phyloP scores from a whole-genome alignment of 176 grass and related monocot species.

The Phoenix roebelenii region DNA sequence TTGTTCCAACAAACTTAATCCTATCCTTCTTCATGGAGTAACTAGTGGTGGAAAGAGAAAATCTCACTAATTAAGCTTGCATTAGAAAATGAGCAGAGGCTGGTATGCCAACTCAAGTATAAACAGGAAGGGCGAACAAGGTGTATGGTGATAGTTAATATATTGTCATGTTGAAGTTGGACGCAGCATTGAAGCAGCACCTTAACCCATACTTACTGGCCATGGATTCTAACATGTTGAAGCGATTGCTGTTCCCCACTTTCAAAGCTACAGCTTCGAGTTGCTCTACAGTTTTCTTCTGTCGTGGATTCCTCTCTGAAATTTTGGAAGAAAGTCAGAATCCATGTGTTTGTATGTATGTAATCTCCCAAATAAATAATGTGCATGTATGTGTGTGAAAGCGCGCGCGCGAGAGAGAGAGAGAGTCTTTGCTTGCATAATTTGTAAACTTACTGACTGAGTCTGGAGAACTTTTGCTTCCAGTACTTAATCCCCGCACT shows the following conservation, averaged over 20 bases:
- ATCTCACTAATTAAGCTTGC: no score
- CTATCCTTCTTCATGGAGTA: no score
- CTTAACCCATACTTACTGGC: conserved; percentile 24
- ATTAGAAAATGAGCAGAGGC: no score
- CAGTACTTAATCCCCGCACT: not conserved
- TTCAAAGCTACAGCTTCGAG: conserved; percentile 34
- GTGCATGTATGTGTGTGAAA: conserved; percentile 3
- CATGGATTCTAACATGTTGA: conserved; percentile 42
- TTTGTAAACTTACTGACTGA: not conserved
- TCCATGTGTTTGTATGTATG: conserved; percentile 2
- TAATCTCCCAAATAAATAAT: conserved; percentile 31
- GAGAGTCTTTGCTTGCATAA: no score
- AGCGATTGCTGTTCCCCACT: conserved; percentile 32
- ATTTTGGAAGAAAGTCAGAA: conserved; percentile 14
- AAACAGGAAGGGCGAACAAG: no score
- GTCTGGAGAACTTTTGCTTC: not conserved
- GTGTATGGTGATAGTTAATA: no score
- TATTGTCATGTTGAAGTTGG: no score
- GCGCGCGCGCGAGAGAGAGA: not conserved
- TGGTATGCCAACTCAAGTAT: no score
- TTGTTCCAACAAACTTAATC: no score
- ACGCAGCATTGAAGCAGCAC: not conserved
- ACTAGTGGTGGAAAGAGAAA: no score
- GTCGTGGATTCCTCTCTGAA: conserved; percentile 51
- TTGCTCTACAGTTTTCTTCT: conserved; percentile 43